phyloP scores from a whole-genome alignment of 2,329 filamentous ascomycete species.

The Saccharata proteae region DNA sequence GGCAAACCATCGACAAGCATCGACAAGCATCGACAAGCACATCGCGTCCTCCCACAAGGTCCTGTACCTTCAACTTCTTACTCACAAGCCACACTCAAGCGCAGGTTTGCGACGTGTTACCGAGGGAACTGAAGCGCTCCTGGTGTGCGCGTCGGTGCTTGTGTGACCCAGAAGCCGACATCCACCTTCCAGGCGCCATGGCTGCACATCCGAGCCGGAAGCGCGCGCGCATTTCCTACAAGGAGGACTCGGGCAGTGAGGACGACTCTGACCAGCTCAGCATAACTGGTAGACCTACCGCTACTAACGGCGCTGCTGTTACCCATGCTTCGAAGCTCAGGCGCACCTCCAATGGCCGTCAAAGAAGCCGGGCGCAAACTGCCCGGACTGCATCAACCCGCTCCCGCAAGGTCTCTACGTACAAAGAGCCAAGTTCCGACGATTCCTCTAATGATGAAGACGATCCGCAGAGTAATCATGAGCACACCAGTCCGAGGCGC shows the following conservation, averaged over 20 bases:
- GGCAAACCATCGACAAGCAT: too few species aligned
- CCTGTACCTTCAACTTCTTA: too few species aligned
- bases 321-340: slow-evolving; percentile 6
- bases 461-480: neutral
- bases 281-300: neutral
- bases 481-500: slow-evolving; percentile 1
- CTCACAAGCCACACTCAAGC: too few species aligned
- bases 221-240: slow-evolving; percentile 23
- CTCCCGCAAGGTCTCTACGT: slow-evolving; percentile 14
- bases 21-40: too few species aligned
- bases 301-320: too few species aligned
- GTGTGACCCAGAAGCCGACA: too few species aligned
- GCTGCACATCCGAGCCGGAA: slow-evolving; percentile 20
- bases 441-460: slow-evolving; percentile 1
- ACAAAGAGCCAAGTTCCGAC: slow-evolving; percentile 22
- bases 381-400: neutral
- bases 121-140: too few species aligned
- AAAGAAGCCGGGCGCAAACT: slow-evolving; percentile 1
- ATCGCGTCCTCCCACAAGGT: too few species aligned
- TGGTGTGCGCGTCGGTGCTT: too few species aligned
- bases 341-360: neutral
- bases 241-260: slow-evolving; percentile 23
- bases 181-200: slow-evolving; percentile 5
- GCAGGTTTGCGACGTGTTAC: too few species aligned
- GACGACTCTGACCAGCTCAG: slow-evolving; percentile 10